Evolutionary conservation across 73 alveolate species (phyloP).

Genomic region (Symbiodinium pilosum): DNA sequence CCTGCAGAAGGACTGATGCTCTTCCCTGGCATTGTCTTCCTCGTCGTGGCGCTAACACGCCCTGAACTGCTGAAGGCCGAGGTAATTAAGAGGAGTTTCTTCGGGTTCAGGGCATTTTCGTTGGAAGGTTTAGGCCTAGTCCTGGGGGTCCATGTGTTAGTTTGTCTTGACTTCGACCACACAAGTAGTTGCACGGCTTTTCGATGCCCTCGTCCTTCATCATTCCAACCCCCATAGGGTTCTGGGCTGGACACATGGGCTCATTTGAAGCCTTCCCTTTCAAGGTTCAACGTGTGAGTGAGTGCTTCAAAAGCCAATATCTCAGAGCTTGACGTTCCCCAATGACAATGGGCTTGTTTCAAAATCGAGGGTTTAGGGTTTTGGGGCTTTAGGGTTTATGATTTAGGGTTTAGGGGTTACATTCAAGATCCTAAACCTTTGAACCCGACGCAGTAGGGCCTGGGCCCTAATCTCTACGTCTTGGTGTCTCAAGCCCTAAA

Average conservation of each 20-base stretch:
- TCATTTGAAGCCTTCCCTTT: background rate
- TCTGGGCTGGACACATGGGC: background rate
- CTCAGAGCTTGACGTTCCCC: no score
- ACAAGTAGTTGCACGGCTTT: no score
- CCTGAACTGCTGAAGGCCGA: conserved; percentile 63
- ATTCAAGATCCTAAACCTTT: no score
- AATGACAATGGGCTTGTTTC: background rate
- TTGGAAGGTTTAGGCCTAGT: background rate
- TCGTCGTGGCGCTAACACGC: conserved; percentile 30
- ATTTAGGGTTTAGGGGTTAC: background rate
- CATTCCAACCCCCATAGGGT: no score
- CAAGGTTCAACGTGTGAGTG: background rate
- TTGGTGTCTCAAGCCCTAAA: no score
- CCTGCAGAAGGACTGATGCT: conserved; percentile 71
- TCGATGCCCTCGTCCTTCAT: no score
- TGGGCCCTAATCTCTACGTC: no score
- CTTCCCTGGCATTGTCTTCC: conserved; percentile 73
- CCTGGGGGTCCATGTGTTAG: no score
- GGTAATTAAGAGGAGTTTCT: no score
- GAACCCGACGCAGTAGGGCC: no score
- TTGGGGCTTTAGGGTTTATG: background rate
- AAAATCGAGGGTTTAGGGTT: background rate
- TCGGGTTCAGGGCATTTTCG: background rate
- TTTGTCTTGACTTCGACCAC: no score
- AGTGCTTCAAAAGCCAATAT: background rate